phyloP scores from a whole-genome alignment of 345 rosid genomes.

The Salix arbutifolia region DNA sequence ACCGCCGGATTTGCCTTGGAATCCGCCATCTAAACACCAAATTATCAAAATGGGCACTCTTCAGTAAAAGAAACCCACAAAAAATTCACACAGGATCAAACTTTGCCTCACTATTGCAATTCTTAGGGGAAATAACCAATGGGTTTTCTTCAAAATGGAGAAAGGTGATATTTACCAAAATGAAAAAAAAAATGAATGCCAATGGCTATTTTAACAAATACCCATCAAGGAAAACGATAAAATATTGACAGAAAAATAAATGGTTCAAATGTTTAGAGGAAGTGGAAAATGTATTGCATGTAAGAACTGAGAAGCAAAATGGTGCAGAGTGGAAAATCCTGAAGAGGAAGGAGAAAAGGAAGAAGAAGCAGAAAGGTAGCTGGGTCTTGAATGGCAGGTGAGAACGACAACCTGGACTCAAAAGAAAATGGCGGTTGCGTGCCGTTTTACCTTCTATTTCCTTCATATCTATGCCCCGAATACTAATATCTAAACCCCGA shows the following conservation, averaged over 20 bases:
- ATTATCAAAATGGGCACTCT: neutral
- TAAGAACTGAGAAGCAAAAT: neutral
- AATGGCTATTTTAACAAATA: neutral
- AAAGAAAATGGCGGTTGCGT: constrained; percentile 1
- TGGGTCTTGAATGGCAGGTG: constrained; percentile 1
- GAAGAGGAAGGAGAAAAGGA: neutral
- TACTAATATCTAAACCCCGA: too few relatives aligned
- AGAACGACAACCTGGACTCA: neutral
- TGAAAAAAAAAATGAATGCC: neutral
- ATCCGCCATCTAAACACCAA: constrained; percentile 38
- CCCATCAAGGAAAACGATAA: neutral
- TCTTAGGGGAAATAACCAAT: neutral
- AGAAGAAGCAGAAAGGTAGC: neutral
- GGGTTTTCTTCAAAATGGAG: neutral
- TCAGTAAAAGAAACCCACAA: neutral
- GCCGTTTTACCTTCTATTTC: neutral
- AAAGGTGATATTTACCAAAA: neutral
- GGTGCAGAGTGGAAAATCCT: neutral
- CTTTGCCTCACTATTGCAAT: neutral
- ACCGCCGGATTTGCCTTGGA: constrained; percentile 21
- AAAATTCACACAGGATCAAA: neutral
- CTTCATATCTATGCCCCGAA: too few relatives aligned
- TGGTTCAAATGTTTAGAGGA: neutral
- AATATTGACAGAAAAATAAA: neutral
- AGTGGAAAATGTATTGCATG: neutral